These are phyloP conservation scores for Lumnitzera racemosa DNA, from an alignment of 345 rosid species.

Conservation along the genomic window DNA sequence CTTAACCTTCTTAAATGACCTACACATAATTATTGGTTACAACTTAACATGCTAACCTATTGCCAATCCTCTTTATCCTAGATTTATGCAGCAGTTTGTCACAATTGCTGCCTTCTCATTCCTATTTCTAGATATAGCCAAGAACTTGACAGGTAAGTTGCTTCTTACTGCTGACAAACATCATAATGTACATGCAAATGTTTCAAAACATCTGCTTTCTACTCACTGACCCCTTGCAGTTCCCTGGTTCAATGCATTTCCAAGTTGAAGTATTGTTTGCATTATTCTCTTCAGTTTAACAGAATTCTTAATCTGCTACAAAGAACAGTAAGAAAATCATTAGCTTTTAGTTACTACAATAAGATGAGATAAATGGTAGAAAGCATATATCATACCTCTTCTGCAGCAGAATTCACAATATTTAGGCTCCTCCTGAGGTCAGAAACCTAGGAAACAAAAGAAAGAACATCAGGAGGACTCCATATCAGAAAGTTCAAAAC, in stretches of 20 bases:
- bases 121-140: background rate
- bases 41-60: too few species aligned
- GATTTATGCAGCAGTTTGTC: too few species aligned
- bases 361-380: background rate
- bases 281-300: constrained; percentile 76
- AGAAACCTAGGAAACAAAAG: constrained; percentile 42
- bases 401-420: constrained; percentile 68
- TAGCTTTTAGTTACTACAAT: background rate
- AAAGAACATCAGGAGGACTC: constrained; percentile 8
- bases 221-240: constrained; percentile 92
- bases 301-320: constrained; percentile 53
- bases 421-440: constrained; percentile 68
- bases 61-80: too few species aligned
- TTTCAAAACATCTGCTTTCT: constrained; percentile 4
- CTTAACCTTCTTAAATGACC: too few species aligned
- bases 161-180: background rate
- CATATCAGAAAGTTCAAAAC: constrained; percentile 3
- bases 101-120: background rate
- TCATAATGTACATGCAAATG: constrained; percentile 1
- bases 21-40: too few species aligned
- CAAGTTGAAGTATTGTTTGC: constrained; percentile 90
- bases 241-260: constrained; percentile 96
- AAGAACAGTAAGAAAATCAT: constrained; percentile 5
- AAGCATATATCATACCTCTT: constrained; percentile 46
- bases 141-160: background rate